A percentile compares a stretch with the other conserved stretches of the same genome.
These are phyloP conservation scores for Chytriomyces confervae DNA, from an alignment of 192 early-diverging fungal genomes.

Conservation along the genomic window DNA sequence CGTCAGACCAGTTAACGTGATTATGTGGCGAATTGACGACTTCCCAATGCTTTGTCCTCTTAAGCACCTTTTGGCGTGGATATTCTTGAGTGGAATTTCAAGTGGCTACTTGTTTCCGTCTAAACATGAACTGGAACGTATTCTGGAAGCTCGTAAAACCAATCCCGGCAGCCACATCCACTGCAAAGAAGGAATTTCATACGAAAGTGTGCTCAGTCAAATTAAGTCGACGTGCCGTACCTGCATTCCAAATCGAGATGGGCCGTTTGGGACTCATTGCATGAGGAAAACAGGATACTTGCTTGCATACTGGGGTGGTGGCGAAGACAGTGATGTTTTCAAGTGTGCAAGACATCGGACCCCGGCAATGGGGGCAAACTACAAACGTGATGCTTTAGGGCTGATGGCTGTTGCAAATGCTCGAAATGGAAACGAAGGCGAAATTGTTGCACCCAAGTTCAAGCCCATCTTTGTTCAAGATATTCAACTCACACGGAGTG, in stretches of 20 bases:
- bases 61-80: no score
- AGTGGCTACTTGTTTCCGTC: no score
- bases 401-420: conserved; percentile 8
- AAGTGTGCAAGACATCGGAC: conserved; percentile 1
- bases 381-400: background rate
- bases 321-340: background rate
- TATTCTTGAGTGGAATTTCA: no score
- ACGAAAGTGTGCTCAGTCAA: background rate
- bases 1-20: no score
- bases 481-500: background rate
- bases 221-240: background rate
- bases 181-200: no score
- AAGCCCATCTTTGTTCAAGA: background rate
- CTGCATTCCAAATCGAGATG: conserved; percentile 6
- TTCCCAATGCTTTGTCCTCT: no score
- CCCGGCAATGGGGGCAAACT: conserved; percentile 1
- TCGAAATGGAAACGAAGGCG: background rate
- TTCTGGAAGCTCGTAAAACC: no score
- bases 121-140: no score
- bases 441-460: conserved; percentile 5
- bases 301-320: no score
- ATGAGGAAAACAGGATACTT: conserved; percentile 8
- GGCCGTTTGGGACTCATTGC: conserved; percentile 13
- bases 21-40: no score
- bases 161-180: no score